Evolutionary conservation across 78 protist species (phyloP), one percentile per base, ranked within the genome.

Genomic region (Polysphondylium violaceum): DNA sequence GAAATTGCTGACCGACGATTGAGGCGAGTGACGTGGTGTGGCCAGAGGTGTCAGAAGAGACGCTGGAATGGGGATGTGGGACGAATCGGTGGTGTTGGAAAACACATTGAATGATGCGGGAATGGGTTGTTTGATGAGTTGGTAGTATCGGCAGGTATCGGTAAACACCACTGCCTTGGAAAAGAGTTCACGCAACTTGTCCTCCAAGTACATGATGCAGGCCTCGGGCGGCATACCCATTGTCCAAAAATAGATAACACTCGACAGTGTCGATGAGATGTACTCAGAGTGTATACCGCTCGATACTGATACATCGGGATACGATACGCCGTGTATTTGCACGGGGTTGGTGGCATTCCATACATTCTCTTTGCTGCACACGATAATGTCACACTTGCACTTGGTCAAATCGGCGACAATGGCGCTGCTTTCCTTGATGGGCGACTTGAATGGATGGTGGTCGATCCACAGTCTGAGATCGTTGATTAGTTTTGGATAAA

Each of bases 161-260:
- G 67, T 41, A 29, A 68, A 83, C 3, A 50, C 55, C 38, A 83
- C 17, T 2, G 91, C 33, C 47, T 83, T 83, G 11, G 43, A n/a
- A 59, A 83, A 71, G 29, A 83, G 51, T 40, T 83, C 79, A 43
- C 91, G 14, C 29, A 83, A 33, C 59, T 83, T 67, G 43, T 83
- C 91, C 25, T 83, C 91, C 44, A 83, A 58, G 59, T 53, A 83
- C 29, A 69, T 44, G 7, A 83, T 83, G 69, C 91, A 83, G 14
- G 78, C 33, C 33, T 83, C 91, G n/a, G 91, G 91, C 47, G 64
- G 91, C 91, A 83, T 83, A 25, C 91, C 91, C 51, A 83, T 68
- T 29, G 64, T 51, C 78, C 79, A 83, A 59, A 83, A 71, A 31
- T 51, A 69, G 31, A 69, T 79, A 12, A 83, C 31, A 11, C 81